Evolutionary conservation across 805 yeast species (phyloP).

Genomic region (Ogataea dorogensis): DNA sequence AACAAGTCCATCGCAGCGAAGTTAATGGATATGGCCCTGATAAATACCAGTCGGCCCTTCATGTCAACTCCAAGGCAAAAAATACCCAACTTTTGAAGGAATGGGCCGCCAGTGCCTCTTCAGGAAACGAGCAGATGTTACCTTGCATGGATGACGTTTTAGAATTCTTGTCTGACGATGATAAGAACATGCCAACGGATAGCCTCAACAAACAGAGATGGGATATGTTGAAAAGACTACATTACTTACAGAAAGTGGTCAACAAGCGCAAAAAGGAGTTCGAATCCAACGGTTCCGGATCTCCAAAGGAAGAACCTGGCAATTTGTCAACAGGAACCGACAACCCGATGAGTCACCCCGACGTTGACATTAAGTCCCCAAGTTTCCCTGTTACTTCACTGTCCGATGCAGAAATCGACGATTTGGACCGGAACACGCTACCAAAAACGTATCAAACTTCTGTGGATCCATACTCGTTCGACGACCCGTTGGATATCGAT

Average conservation of each 20-base stretch:
- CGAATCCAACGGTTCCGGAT: background rate
- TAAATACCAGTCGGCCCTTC: constrained; percentile 47
- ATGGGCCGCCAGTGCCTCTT: constrained; percentile 49
- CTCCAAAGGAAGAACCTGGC: constrained; percentile 5
- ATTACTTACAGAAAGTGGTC: constrained; percentile 66
- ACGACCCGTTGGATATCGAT: constrained; percentile 79
- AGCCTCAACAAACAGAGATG: constrained; percentile 57
- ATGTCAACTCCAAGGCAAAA: constrained; percentile 48
- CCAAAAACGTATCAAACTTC: constrained; percentile 41
- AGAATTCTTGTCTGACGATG: constrained; percentile 51
- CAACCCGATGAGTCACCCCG: constrained; percentile 12
- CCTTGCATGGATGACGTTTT: constrained; percentile 60
- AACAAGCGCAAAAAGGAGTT: constrained; percentile 36
- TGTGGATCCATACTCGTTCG: constrained; percentile 85
- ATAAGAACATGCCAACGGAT: constrained; percentile 30
- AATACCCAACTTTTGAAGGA: constrained; percentile 55
- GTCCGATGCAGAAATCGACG: constrained; percentile 41
- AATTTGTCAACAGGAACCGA: constrained; percentile 14
- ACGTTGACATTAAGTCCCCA: constrained; percentile 34
- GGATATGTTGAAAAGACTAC: constrained; percentile 66
- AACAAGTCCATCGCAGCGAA: constrained; percentile 63
- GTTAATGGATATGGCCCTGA: constrained; percentile 78
- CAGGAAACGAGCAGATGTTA: constrained; percentile 19
- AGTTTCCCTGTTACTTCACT: constrained; percentile 36
- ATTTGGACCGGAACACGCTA: constrained; percentile 35